Percentiles rank a stretch among this genome's conserved stretches.
These are phyloP conservation scores for Pseudonectria foliicola DNA, from an alignment of 2,329 filamentous ascomycete species.

Conservation along the genomic window DNA sequence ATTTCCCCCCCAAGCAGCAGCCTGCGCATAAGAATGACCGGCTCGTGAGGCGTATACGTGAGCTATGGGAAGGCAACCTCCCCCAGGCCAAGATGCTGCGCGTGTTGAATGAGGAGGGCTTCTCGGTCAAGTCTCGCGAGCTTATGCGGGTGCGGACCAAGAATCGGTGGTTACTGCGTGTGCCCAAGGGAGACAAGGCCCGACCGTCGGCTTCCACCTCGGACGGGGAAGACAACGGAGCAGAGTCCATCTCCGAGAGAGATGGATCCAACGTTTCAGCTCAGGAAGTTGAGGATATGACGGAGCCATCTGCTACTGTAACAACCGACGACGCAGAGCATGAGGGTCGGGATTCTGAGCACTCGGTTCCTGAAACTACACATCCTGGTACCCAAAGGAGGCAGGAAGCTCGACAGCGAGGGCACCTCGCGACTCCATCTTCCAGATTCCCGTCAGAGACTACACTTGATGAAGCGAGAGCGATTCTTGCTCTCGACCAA, in stretches of 20 bases:
- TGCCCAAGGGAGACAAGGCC: slow-evolving; percentile 50
- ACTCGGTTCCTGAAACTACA: neutral
- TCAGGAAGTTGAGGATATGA: too few relatives aligned
- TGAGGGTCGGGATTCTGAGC: too few relatives aligned
- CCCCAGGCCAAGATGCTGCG: slow-evolving; percentile 67
- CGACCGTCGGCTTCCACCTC: slow-evolving; percentile 17
- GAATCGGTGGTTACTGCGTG: slow-evolving; percentile 61
- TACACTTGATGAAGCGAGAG: slow-evolving; percentile 71
- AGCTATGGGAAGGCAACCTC: slow-evolving; percentile 72
- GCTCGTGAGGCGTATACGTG: slow-evolving; percentile 61
- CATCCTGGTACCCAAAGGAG: slow-evolving; percentile 39
- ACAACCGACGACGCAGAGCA: too few relatives aligned
- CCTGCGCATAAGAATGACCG: slow-evolving; percentile 62
- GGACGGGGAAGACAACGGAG: slow-evolving; percentile 1
- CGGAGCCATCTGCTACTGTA: too few relatives aligned
- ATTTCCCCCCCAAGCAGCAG: slow-evolving; percentile 68
- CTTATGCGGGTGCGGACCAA: slow-evolving; percentile 62
- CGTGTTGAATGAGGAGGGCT: slow-evolving; percentile 64
- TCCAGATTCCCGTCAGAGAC: slow-evolving; percentile 77
- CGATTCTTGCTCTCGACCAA: slow-evolving; percentile 57
- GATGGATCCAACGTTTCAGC: too few relatives aligned
- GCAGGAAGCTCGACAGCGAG: slow-evolving; percentile 56
- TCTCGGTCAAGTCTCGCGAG: slow-evolving; percentile 63
- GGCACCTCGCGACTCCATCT: slow-evolving; percentile 60
- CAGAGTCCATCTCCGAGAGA: neutral